These are phyloP conservation scores for Trametes cingulata DNA, from an alignment of 768 basidiomycete species.

Conservation along the genomic window DNA sequence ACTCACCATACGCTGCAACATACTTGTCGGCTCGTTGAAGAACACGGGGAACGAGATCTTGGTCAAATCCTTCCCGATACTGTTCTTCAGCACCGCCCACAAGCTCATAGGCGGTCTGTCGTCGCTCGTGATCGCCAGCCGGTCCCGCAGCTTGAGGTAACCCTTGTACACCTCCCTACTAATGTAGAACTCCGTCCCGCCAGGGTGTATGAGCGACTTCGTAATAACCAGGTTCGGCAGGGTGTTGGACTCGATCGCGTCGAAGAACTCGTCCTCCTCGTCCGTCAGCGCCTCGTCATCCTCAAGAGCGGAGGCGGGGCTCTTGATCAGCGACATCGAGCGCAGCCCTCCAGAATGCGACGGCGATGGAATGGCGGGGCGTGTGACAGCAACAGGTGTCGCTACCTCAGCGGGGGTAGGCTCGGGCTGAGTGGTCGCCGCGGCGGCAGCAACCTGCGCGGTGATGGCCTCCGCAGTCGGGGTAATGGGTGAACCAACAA, in stretches of 20 bases:
- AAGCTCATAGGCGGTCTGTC: conserved; percentile 87
- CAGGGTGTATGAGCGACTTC: conserved; percentile 52
- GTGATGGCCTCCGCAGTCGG: neutral
- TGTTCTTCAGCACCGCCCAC: conserved; percentile 94
- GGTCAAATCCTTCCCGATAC: conserved; percentile 95
- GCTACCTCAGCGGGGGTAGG: conserved; percentile 2
- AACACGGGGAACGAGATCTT: conserved; percentile 94
- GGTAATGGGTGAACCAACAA: neutral
- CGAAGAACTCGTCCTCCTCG: conserved; percentile 96
- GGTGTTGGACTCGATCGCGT: conserved; percentile 85
- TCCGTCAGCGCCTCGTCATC: conserved; percentile 53
- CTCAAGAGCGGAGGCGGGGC: conserved; percentile 27
- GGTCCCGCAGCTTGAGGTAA: conserved; percentile 62
- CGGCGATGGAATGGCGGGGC: neutral
- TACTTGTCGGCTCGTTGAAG: conserved; percentile 93
- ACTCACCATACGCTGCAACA: conserved; percentile 90
- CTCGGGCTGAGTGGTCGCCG: neutral
- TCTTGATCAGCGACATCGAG: conserved; percentile 16
- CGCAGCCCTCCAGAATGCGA: neutral
- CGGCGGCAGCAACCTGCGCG: neutral
- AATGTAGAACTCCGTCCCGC: conserved; percentile 37
- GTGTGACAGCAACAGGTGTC: conserved; percentile 24
- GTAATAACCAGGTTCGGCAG: conserved; percentile 76
- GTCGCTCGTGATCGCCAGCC: conserved; percentile 65
- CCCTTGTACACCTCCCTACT: conserved; percentile 57